phyloP scores from a whole-genome alignment of 768 basidiomycete species.

The Trametes elegans region DNA sequence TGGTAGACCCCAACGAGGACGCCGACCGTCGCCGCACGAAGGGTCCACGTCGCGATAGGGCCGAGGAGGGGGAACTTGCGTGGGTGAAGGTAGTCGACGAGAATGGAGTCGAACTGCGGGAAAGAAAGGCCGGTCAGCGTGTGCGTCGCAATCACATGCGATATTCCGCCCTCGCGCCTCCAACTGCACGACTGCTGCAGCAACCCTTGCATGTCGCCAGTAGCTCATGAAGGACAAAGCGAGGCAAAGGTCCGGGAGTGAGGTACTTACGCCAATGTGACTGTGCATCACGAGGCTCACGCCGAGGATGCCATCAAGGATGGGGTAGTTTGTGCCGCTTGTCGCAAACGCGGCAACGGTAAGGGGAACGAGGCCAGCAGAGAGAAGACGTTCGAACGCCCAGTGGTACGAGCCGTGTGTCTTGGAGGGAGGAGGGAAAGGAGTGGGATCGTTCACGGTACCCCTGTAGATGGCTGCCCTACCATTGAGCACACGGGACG shows the following conservation, averaged over 20 bases:
- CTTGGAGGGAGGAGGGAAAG: conserved; percentile 80
- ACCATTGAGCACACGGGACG: not conserved
- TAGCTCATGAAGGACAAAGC: not conserved
- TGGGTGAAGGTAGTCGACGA: conserved; percentile 89
- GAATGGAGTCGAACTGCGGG: conserved; percentile 68
- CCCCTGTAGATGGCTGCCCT: conserved; percentile 78
- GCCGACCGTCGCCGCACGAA: conserved; percentile 75
- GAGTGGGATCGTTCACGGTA: conserved; percentile 92
- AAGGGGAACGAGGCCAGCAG: conserved; percentile 84
- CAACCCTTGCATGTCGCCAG: too few species aligned
- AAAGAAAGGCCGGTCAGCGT: conserved; percentile 5
- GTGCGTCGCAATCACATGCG: conserved; percentile 6
- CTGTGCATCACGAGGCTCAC: conserved; percentile 89
- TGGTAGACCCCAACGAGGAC: conserved; percentile 91
- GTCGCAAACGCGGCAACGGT: conserved; percentile 85
- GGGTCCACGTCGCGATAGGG: conserved; percentile 64
- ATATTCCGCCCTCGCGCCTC: not conserved
- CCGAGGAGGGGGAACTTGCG: conserved; percentile 92
- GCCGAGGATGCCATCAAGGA: conserved; percentile 88
- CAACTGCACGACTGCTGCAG: too few species aligned
- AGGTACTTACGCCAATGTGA: conserved; percentile 81
- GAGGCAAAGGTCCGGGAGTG: not conserved
- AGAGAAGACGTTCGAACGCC: conserved; percentile 91
- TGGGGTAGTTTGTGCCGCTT: conserved; percentile 70
- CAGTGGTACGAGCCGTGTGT: conserved; percentile 88